Percentiles rank a stretch among this genome's conserved stretches.
phyloP scores from a whole-genome alignment of 2,329 filamentous ascomycete genomes.

The Paecilomyces formosus region DNA sequence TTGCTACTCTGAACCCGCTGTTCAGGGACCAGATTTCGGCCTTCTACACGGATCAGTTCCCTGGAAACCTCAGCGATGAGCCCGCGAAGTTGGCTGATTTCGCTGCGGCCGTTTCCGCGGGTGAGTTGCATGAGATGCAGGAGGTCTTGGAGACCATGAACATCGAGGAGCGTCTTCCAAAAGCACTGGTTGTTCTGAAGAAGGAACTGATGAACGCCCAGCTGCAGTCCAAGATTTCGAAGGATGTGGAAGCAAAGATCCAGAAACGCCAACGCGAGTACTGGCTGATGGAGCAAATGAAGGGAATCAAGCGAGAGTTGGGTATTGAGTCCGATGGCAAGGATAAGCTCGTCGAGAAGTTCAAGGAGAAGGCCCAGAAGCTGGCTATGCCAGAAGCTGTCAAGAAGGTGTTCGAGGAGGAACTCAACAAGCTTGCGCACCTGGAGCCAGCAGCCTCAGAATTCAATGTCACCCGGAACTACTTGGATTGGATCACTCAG shows the following conservation, averaged over 20 bases:
- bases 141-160: constrained; percentile 83
- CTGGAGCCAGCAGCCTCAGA: constrained; percentile 93
- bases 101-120: constrained; percentile 90
- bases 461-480: constrained; percentile 97
- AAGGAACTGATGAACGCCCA: constrained; percentile 98
- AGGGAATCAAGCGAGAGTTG: constrained; percentile 89
- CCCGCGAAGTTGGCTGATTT: constrained; percentile 95
- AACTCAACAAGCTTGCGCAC: constrained; percentile 93
- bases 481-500: constrained; percentile 96
- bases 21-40: constrained; percentile 97
- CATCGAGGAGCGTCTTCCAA: constrained; percentile 85
- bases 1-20: constrained; percentile 84
- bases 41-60: constrained; percentile 90
- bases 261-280: constrained; percentile 96
- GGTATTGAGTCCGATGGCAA: constrained; percentile 97
- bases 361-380: constrained; percentile 89
- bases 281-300: constrained; percentile 99
- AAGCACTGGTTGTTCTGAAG: constrained; percentile 85
- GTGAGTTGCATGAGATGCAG: constrained; percentile 85
- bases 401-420: constrained; percentile 96
- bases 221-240: constrained; percentile 92
- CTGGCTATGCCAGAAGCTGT: constrained; percentile 95
- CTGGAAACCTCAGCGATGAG: constrained; percentile 90
- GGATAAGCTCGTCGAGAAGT: constrained; percentile 94
- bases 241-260: constrained; percentile 96